Evolutionary conservation across 768 basidiomycete genomes (phyloP).

Genomic region (Leccinum broughii): DNA sequence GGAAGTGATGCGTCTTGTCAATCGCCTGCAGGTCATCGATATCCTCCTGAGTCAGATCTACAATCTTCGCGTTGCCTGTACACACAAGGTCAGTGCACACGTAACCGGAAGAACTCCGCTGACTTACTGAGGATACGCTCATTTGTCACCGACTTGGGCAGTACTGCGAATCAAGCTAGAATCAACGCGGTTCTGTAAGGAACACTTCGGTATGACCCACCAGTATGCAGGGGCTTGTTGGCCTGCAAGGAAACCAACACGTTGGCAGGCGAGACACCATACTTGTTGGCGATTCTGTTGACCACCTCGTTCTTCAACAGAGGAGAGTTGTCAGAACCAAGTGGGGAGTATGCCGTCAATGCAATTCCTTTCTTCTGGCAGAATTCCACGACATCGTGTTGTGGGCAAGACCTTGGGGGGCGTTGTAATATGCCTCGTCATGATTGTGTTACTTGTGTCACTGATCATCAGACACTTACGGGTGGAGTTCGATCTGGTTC

Average conservation of each 20-base stretch:
- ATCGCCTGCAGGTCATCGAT: conserved; percentile 57
- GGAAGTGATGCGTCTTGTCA: conserved; percentile 62
- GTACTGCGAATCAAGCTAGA: conserved; percentile 38
- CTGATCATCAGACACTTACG: conserved; percentile 41
- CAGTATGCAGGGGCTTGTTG: conserved; percentile 58
- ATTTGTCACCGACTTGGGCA: conserved; percentile 77
- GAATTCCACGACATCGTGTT: conserved; percentile 62
- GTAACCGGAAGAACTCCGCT: background rate
- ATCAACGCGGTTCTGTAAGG: conserved; percentile 14
- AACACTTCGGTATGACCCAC: conserved; percentile 25
- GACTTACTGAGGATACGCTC: conserved; percentile 56
- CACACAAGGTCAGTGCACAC: background rate
- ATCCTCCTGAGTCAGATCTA: conserved; percentile 64
- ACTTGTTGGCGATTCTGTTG: conserved; percentile 58
- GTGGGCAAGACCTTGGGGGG: conserved; percentile 54
- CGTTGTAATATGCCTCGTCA: background rate
- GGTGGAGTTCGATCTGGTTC: conserved; percentile 80
- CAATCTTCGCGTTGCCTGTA: conserved; percentile 56
- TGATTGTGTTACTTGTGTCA: background rate
- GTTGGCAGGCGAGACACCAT: conserved; percentile 60
- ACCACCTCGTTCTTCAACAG: conserved; percentile 62
- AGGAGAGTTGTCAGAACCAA: conserved; percentile 68
- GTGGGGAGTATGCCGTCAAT: conserved; percentile 77
- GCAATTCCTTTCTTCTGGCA: conserved; percentile 66
- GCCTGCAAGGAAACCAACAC: conserved; percentile 74